A percentile compares a stretch with the other conserved stretches of the same genome.
These are phyloP conservation scores for Aristolochia contorta DNA, from an alignment of 164 flowering plant species.

Conservation along the genomic window DNA sequence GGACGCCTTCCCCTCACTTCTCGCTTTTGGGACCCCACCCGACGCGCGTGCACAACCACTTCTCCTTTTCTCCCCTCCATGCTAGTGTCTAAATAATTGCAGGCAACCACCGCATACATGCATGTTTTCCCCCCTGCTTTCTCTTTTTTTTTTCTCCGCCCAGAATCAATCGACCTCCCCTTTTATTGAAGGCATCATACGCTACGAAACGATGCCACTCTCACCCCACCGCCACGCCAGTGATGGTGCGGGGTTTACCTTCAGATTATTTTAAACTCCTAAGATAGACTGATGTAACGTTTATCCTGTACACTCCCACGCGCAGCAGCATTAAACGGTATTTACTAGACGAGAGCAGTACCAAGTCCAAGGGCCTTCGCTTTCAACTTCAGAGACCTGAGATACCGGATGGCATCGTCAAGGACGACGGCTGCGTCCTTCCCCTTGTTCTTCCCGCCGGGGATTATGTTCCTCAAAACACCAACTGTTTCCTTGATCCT, in stretches of 20 bases:
- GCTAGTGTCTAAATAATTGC: too few relatives aligned
- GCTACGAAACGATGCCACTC: not conserved
- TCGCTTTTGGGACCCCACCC: too few relatives aligned
- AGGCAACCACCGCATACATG: too few relatives aligned
- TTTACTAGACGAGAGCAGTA: not conserved
- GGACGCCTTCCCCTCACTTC: too few relatives aligned
- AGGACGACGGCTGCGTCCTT: conserved; percentile 50
- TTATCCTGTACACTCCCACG: not conserved
- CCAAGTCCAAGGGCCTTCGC: conserved; percentile 19
- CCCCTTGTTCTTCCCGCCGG: conserved; percentile 39
- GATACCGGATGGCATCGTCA: conserved; percentile 67
- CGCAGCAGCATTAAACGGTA: not conserved
- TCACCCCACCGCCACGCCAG: not conserved
- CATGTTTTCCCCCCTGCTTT: too few relatives aligned
- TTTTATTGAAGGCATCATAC: conserved; percentile 6
- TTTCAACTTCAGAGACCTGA: conserved; percentile 52
- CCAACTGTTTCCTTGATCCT: conserved; percentile 48
- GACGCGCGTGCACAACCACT: too few relatives aligned
- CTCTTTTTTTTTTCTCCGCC: not conserved
- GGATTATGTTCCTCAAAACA: conserved; percentile 55
- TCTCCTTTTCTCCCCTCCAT: too few relatives aligned
- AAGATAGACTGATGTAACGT: not conserved
- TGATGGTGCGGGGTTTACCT: too few relatives aligned
- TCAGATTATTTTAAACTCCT: not conserved
- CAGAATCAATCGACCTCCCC: not conserved